Evolutionary conservation across 495 filamentous ascomycete species (phyloP).

Genomic region (Clavariopsis aquatica): DNA sequence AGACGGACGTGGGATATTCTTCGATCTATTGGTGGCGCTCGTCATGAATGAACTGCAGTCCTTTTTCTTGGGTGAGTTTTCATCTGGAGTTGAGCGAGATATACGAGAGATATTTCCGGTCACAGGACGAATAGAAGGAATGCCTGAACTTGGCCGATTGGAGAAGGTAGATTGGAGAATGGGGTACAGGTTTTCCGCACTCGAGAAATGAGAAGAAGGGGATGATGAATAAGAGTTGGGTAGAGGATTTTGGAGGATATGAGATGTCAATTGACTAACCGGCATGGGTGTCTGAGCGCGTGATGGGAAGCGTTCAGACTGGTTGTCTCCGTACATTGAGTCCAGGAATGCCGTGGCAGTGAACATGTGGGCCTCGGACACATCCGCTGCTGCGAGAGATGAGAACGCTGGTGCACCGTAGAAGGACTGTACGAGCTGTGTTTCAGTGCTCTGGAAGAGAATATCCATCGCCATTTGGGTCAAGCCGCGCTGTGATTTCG

Average conservation of each 20-base stretch:
- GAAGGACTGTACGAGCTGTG: conserved; percentile 61
- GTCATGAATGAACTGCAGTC: conserved; percentile 49
- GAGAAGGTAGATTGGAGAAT: conserved; percentile 21
- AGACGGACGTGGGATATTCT: conserved; percentile 52
- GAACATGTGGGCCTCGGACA: conserved; percentile 81
- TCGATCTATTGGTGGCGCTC: conserved; percentile 27
- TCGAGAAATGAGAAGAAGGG: neutral
- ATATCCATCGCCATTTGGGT: conserved; percentile 90
- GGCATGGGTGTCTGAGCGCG: conserved; percentile 80
- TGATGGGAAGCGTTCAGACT: conserved; percentile 60
- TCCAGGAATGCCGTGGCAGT: conserved; percentile 78
- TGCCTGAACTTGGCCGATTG: conserved; percentile 20
- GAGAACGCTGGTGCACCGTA: conserved; percentile 63
- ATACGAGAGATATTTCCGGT: conserved; percentile 33
- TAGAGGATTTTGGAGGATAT: neutral
- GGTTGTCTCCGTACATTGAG: conserved; percentile 69
- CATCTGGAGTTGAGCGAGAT: conserved; percentile 44
- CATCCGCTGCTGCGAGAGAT: conserved; percentile 72
- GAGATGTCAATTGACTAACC: conserved; percentile 54
- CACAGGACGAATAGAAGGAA: conserved; percentile 37
- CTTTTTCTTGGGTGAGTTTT: conserved; percentile 48
- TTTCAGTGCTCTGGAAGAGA: conserved; percentile 74
- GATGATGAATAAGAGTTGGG: conserved; percentile 18
- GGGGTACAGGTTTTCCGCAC: conserved; percentile 29
- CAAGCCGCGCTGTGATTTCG: conserved; percentile 78